phyloP scores from a whole-genome alignment of 2,329 filamentous ascomycete species.

The Fusarium pseudonygamai region DNA sequence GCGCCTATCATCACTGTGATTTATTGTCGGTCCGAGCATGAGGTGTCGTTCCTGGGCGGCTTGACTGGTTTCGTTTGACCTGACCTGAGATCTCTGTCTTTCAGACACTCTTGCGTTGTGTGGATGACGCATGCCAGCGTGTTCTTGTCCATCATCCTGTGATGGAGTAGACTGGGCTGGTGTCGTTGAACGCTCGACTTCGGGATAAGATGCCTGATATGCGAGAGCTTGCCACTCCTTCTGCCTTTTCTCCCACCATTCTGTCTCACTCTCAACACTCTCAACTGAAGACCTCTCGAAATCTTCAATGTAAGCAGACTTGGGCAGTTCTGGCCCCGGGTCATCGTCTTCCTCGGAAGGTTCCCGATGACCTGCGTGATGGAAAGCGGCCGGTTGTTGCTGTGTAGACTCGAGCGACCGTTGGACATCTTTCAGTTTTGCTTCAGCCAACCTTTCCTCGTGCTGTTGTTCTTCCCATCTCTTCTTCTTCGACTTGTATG shows the following conservation, averaged over 20 bases:
- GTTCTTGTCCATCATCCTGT: rapidly evolving
- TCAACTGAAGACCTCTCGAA: no score
- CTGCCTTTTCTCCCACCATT: no score
- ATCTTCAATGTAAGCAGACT: no score
- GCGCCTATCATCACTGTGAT: rapidly evolving
- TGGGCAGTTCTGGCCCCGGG: no score
- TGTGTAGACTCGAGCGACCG: neutral
- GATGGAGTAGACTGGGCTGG: neutral
- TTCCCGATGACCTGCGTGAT: neutral
- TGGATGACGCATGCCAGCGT: no score
- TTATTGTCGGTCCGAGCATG: neutral
- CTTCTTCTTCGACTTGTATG: neutral
- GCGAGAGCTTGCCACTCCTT: no score
- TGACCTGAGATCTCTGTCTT: neutral
- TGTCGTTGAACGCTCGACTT: no score
- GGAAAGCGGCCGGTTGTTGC: rapidly evolving
- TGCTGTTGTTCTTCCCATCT: neutral
- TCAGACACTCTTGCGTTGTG: no score
- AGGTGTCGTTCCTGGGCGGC: no score
- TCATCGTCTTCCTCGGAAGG: no score
- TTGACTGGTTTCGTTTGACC: rapidly evolving
- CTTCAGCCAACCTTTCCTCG: neutral
- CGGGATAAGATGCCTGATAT: no score
- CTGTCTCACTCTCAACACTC: no score
- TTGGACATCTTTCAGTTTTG: neutral